Evolutionary conservation across 129 eudicot species (phyloP), one percentile per base, ranked within the genome.

Genomic region (Pseudognaphalium luteoalbum): DNA sequence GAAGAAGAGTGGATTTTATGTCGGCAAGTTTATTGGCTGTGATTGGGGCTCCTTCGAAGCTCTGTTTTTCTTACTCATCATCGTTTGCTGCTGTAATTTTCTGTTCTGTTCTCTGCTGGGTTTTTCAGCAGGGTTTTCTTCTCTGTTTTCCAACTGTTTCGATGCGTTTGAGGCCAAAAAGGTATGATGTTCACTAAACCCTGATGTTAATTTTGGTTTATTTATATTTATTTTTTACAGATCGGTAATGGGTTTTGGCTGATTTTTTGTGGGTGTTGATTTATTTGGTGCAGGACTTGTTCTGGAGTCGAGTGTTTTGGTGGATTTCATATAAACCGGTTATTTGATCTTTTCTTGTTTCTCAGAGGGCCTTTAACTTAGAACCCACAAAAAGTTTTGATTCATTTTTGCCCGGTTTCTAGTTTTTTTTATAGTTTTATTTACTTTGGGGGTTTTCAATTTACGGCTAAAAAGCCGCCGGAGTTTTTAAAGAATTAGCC

Each of bases 91-190:
- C 59, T 72, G 58, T 76, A 32, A 84, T 83, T 76, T 58, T 65
- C 78, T 76, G 35, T 54, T 76, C 34, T 65, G 52, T 33, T 70
- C 81, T 86, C 90, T 93, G 96, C 88, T 88, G 86, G 81, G 75
- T 10, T 8, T 20, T 15, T 19, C 91, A 87, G 94, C 98, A 88
- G 92, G 81, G 87, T 28, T 33, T 66, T 57, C 66, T 34, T 35
- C 74, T 74, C 80, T 67, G 42, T 75, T 82, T 71, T 68, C 84
- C 92, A 52, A 70, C 90, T 44, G 86, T 86, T 87, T 88, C 98
- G 93, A 93, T 93, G 98, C 97, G 93, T 88, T 93, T 93, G 97
- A 93, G 98, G 96, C 96, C 98, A 30, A 90, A 75, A 78, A 90
- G 98, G 98, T 92, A 80, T 29, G 70, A 6, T 2, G 11, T 68